Percentiles rank a stretch among this genome's conserved stretches.
These are phyloP conservation scores for Smittium culicis DNA, from an alignment of 371 early-diverging fungal species.

Conservation along the genomic window DNA sequence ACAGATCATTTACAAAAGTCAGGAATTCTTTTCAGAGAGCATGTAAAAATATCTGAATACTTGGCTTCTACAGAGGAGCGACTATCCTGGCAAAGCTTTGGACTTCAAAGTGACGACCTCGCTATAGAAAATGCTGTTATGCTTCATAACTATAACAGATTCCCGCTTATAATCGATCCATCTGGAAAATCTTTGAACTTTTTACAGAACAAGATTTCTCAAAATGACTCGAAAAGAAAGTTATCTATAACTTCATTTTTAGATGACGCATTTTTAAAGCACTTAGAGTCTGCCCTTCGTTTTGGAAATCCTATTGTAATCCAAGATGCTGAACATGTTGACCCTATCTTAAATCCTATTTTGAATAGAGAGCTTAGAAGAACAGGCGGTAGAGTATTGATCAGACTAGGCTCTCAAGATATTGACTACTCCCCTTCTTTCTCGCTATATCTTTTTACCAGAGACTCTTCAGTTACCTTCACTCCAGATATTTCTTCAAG, in stretches of 20 bases:
- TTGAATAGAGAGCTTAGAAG: conserved; percentile 91
- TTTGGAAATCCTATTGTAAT: conserved; percentile 96
- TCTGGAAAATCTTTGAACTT: conserved; percentile 86
- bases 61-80: conserved; percentile 87
- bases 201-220: conserved; percentile 51
- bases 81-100: conserved; percentile 73
- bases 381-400: conserved; percentile 92
- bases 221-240: conserved; percentile 48
- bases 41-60: conserved; percentile 79
- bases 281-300: conserved; percentile 90
- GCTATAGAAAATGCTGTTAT: conserved; percentile 96
- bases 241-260: conserved; percentile 92
- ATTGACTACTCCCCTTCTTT: conserved; percentile 98
- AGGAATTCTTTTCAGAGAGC: conserved; percentile 62
- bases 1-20: conserved; percentile 55
- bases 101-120: conserved; percentile 79
- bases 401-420: conserved; percentile 89
- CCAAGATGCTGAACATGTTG: conserved; percentile 91
- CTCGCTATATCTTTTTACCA: conserved; percentile 81
- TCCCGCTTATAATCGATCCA: conserved; percentile 94
- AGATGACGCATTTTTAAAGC: conserved; percentile 93
- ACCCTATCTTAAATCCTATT: conserved; percentile 94
- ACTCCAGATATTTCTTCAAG: conserved; percentile 92
- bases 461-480: conserved; percentile 85
- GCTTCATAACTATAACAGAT: conserved; percentile 84